A percentile compares a stretch with the other conserved stretches of the same genome.
These are phyloP conservation scores for Boletus pseudopeckii DNA, from an alignment of 768 basidiomycete genomes.

Conservation along the genomic window DNA sequence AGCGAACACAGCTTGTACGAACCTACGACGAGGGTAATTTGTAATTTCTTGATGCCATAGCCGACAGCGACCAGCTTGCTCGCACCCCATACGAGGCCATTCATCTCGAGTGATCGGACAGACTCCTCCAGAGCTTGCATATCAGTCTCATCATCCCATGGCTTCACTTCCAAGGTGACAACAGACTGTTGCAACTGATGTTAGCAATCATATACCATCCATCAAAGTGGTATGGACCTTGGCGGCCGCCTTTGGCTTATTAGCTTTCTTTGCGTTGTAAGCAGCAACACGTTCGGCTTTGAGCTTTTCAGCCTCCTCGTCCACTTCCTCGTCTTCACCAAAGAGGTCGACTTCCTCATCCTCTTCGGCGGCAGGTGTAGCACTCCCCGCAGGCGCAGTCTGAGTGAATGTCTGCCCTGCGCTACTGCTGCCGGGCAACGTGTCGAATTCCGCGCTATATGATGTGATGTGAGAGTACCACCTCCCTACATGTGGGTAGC, in stretches of 20 bases:
- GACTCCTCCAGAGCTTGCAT: constrained; percentile 81
- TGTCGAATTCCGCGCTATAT: constrained; percentile 70
- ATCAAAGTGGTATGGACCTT: constrained; percentile 52
- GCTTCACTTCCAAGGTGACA: constrained; percentile 97
- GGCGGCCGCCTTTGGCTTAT: constrained; percentile 81
- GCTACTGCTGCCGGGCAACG: constrained; percentile 81
- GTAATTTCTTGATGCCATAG: constrained; percentile 93
- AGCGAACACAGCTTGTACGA: constrained; percentile 17
- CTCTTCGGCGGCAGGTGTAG: constrained; percentile 45
- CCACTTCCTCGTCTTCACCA: constrained; percentile 78
- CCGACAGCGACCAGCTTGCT: constrained; percentile 92
- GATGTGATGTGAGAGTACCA: constrained; percentile 97
- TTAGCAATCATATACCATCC: constrained; percentile 8
- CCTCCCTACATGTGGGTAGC: constrained; percentile 71
- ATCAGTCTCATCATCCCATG: constrained; percentile 99
- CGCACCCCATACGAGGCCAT: constrained; percentile 94
- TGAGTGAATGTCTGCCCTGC: constrained; percentile 74
- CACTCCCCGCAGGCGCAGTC: constrained; percentile 38
- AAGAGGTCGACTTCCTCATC: constrained; percentile 86
- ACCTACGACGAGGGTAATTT: constrained; percentile 60
- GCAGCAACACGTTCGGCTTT: constrained; percentile 92
- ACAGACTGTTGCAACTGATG: constrained; percentile 67
- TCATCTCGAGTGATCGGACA: constrained; percentile 83
- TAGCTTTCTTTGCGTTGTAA: constrained; percentile 91
- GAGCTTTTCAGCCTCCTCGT: constrained; percentile 80